Percentiles rank a stretch among this genome's conserved stretches.
Conservation (phyloP, 2,329 filamentous ascomycete genomes). For the Exserohilum turcica region DNA sequence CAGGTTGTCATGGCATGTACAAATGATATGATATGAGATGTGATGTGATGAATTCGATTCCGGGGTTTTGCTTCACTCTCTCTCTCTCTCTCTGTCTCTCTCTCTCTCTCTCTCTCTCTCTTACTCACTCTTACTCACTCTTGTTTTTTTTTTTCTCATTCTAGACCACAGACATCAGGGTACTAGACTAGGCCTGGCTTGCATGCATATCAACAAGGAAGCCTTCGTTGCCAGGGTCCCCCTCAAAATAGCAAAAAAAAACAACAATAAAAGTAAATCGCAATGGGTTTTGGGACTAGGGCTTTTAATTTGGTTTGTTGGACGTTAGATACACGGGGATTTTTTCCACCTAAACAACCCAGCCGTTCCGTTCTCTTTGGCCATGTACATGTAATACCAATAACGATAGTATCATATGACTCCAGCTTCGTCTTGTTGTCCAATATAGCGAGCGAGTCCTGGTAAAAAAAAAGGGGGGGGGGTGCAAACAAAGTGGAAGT, state of each 20-base stretch:
- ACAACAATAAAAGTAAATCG: too few relatives aligned
- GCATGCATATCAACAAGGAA: too few relatives aligned
- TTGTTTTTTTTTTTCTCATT: too few relatives aligned
- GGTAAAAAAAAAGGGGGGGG: not conserved
- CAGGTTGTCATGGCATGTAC: too few relatives aligned
- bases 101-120: not conserved
- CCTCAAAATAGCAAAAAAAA: too few relatives aligned
- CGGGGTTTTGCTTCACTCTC: too few relatives aligned
- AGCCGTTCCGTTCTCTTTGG: not conserved
- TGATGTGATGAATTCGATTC: not conserved
- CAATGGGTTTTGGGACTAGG: not conserved
- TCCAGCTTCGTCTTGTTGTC: not conserved
- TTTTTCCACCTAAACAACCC: not conserved
- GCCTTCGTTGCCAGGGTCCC: too few relatives aligned
- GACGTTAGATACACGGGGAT: slow-evolving; percentile 2
- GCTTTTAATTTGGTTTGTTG: not conserved
- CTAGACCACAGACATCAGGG: too few relatives aligned
- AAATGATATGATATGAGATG: not conserved
- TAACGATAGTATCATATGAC: not conserved
- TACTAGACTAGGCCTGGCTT: too few relatives aligned
- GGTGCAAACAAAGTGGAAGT: not conserved
- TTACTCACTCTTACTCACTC: not conserved
- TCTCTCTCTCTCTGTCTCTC: not conserved
- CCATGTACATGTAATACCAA: not conserved
- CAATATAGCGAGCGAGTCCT: not conserved